Percentiles rank a stretch among this genome's conserved stretches.
phyloP scores from a whole-genome alignment of 2,329 filamentous ascomycete species.

The Elsinoe fawcettii region DNA sequence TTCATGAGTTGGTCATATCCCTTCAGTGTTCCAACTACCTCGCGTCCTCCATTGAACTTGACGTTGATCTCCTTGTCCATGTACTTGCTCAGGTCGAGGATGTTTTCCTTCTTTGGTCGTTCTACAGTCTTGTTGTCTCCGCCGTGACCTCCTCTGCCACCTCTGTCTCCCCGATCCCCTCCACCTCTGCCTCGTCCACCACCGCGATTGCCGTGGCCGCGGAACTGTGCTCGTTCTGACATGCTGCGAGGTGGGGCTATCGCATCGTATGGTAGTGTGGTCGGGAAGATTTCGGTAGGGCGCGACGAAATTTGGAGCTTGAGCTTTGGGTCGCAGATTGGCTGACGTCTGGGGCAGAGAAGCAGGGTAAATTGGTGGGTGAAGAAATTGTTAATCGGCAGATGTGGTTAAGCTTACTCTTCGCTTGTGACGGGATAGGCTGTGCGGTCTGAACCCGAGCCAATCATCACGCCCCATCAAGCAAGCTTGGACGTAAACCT shows the following conservation, averaged over 20 bases:
- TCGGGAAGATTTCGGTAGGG: slow-evolving; percentile 11
- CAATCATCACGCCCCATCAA: not conserved
- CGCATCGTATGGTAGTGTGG: not conserved
- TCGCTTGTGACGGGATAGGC: not conserved
- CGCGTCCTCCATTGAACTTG: slow-evolving; percentile 91
- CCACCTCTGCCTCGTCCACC: slow-evolving; percentile 32
- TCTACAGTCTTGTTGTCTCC: slow-evolving; percentile 22
- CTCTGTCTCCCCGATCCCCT: slow-evolving; percentile 27
- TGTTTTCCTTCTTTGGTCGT: slow-evolving; percentile 95
- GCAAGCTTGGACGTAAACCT: not conserved
- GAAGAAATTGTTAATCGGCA: not conserved
- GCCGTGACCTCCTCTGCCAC: slow-evolving; percentile 25
- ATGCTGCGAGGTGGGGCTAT: slow-evolving; percentile 26
- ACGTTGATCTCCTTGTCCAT: slow-evolving; percentile 94
- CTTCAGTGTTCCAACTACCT: slow-evolving; percentile 88
- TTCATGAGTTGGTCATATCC: slow-evolving; percentile 98
- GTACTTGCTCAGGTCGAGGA: slow-evolving; percentile 89
- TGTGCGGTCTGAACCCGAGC: not conserved
- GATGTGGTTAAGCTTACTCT: not conserved
- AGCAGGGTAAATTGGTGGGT: not conserved
- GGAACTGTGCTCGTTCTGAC: slow-evolving; percentile 50
- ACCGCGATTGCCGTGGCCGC: slow-evolving; percentile 38
- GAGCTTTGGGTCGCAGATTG: slow-evolving; percentile 9
- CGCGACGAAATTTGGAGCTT: slow-evolving; percentile 15
- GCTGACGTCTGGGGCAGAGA: not conserved